A percentile compares a stretch with the other conserved stretches of the same genome.
phyloP scores from a whole-genome alignment of 208 protist genomes.

The Wallacemonas sp. region DNA sequence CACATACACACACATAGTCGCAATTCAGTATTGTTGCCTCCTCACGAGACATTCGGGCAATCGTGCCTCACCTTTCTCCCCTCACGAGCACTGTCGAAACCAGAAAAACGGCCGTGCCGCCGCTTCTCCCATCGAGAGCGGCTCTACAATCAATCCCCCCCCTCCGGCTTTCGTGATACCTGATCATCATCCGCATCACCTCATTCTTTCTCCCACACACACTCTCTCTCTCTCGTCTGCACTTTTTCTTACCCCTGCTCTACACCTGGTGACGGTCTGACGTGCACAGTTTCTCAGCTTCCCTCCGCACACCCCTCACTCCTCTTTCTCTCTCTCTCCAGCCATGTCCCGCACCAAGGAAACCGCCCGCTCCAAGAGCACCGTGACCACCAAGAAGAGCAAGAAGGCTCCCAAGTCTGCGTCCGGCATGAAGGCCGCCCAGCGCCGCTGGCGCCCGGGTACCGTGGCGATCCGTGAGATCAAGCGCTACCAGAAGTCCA shows the following conservation, averaged over 20 bases:
- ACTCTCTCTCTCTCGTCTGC: not conserved
- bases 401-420: slow-evolving; percentile 96
- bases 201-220: too few relatives aligned
- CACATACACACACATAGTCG: not conserved
- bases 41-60: too few relatives aligned
- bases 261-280: too few relatives aligned
- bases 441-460: slow-evolving; percentile 95
- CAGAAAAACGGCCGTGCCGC: too few relatives aligned
- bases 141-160: too few relatives aligned
- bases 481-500: slow-evolving; percentile 84
- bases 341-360: slow-evolving; percentile 98
- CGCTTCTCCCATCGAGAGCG: too few relatives aligned
- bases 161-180: too few relatives aligned
- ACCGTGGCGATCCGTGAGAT: slow-evolving; percentile 98
- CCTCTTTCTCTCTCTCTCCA: not conserved
- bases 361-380: slow-evolving; percentile 96
- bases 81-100: too few relatives aligned
- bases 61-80: too few relatives aligned
- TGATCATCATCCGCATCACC: too few relatives aligned
- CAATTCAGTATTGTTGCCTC: too few relatives aligned
- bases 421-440: slow-evolving; percentile 97
- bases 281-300: too few relatives aligned
- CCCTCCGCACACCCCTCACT: not conserved
- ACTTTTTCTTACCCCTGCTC: not conserved
- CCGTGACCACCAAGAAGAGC: slow-evolving; percentile 96